Base-by-base conservation (phyloP, 2,329 filamentous ascomycete species). In the Alternaria gaisen region DNA sequence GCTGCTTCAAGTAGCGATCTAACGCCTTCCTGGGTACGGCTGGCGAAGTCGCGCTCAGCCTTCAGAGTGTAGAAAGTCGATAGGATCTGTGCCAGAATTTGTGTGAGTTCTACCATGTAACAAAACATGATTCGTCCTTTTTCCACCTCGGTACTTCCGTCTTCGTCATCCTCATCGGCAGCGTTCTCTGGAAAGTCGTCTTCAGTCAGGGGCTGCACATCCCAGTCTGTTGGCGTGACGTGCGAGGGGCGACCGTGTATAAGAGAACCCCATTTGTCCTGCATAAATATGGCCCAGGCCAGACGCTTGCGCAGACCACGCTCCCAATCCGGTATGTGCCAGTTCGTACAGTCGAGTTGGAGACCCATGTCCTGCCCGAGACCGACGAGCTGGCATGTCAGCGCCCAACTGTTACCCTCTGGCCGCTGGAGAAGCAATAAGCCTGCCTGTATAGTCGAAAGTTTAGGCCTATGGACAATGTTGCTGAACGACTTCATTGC, bases 211-310 rank as follows among this genome's bases (percentile, higher is more conserved):
- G 77, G 71, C 28, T 79, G 77, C 3, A 88, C 82, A 24, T 83
- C 83, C 87, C 87, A 89, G 66, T 88, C 85, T 8, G 80, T 80
- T 3, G 80, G 75, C 5, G 79, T 79, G 24, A 88, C 85, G 53
- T 87, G 83, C 24, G 83, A 85, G 11, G 86, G 86, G 26, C 86
- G 80, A 8, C 87, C 87, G 64, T 87, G 84, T 28, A 86, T 83
- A 38, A 87, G 79, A 3, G 85, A 82, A 3, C 84, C 83, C 87
- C 85, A 89, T 67, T 86, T 87, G 64, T 90, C 88, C 70, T 90
- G 88, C 81, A 89, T 87, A 63, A 85, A 90, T 0, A 89, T 74
- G 2, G 84, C 87, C 88, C 88, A 91, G 0, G 86, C 87, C 0
- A 90, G 77, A 14, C 88, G 80, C 67, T 86, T 86, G 14, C 88